Conservation (phyloP, 2,329 filamentous ascomycete genomes). For the Cladophialophora exuberans region DNA sequence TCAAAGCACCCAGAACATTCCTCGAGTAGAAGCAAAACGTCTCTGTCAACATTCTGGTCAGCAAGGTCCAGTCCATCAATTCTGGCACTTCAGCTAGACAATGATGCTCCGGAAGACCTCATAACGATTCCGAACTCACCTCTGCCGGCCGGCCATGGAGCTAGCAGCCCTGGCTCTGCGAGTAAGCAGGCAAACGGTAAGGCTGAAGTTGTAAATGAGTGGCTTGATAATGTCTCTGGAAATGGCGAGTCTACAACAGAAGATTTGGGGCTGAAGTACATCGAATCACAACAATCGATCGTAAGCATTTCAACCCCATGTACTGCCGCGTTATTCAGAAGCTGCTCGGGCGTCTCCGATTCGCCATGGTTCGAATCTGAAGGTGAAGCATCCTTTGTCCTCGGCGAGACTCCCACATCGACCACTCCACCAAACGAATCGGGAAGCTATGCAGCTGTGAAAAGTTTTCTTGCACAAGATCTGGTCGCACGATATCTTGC, state of each 20-base stretch:
- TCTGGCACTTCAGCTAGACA: too few relatives aligned
- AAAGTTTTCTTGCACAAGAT: neutral
- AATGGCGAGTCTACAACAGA: too few relatives aligned
- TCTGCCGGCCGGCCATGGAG: too few relatives aligned
- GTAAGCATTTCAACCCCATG: neutral
- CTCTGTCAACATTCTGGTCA: too few relatives aligned
- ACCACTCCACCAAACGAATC: neutral
- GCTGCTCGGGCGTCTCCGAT: neutral
- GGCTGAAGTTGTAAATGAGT: neutral
- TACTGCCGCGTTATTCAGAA: neutral
- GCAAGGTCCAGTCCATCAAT: too few relatives aligned
- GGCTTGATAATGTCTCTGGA: conserved; percentile 1
- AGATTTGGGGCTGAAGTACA: neutral
- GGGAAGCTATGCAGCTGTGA: neutral
- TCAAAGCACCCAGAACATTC: neutral
- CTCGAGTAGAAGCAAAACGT: too few relatives aligned
- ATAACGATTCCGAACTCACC: too few relatives aligned
- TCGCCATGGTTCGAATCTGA: conserved; percentile 4
- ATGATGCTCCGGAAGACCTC: too few relatives aligned
- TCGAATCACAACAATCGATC: neutral
- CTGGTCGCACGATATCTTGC: neutral
- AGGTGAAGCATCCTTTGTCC: conserved; percentile 11
- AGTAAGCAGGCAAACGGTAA: neutral
- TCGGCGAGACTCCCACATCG: neutral
- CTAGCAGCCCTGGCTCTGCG: too few relatives aligned